Evolutionary conservation across 2,329 filamentous ascomycete species (phyloP).

Genomic region (Calonectria henricotiae): DNA sequence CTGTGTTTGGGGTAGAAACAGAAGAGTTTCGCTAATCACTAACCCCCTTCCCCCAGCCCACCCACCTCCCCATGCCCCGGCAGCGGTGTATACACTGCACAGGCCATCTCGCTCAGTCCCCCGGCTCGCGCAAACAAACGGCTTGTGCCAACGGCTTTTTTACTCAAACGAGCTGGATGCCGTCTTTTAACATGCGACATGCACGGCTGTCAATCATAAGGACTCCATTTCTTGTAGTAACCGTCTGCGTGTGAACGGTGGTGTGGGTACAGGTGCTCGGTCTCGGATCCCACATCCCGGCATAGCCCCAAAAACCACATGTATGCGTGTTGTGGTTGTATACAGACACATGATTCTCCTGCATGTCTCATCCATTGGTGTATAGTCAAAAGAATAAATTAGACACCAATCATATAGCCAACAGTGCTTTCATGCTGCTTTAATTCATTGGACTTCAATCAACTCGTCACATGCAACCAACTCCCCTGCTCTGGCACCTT

Average conservation of each 20-base stretch:
- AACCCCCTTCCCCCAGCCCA: too few relatives aligned
- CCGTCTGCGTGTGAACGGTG: not conserved
- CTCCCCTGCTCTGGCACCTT: not conserved
- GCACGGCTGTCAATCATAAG: slow-evolving; percentile 4
- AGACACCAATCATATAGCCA: too few relatives aligned
- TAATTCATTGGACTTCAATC: too few relatives aligned
- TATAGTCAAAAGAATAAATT: too few relatives aligned
- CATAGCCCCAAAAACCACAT: not conserved
- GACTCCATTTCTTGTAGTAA: not conserved
- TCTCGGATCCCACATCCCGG: not conserved
- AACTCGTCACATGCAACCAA: too few relatives aligned
- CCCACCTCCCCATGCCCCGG: not conserved
- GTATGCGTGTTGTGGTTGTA: not conserved
- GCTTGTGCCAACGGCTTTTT: not conserved
- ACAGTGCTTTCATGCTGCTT: too few relatives aligned
- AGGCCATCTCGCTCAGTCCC: not conserved
- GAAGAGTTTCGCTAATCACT: slow-evolving; percentile 10
- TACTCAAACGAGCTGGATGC: slow-evolving; percentile 1
- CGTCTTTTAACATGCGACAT: not conserved
- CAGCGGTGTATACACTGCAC: not conserved
- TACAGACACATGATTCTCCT: not conserved
- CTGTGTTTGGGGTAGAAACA: slow-evolving; percentile 19
- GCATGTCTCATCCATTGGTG: not conserved
- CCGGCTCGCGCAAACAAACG: not conserved
- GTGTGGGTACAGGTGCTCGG: not conserved